Base-by-base conservation (phyloP, 345 rosid genomes). In the Aurinia saxatilis region DNA sequence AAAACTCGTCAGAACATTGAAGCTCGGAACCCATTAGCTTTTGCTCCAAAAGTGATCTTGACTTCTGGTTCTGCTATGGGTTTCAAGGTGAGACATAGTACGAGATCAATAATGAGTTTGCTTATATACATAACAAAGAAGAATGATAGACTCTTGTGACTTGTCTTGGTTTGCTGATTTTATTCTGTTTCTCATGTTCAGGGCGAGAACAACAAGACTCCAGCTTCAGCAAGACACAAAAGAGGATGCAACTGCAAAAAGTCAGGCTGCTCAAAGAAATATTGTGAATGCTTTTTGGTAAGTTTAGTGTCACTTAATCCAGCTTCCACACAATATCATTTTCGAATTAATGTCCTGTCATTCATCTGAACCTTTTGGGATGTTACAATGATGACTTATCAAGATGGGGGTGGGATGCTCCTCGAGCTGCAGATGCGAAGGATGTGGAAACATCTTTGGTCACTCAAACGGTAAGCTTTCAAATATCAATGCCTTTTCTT, bases 211-310 rank as follows among this genome's bases (percentile, higher is more conserved):
- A 79, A 31, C 68, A 79, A 78, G 68, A 81, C 96, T 67, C 93
- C 91, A 16, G 85, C 77, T 39, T 82, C 91, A 67, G 89, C 87
- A 48, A 80, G 90, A 73, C 96, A 89, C 64, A 80, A 68, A 54
- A 80, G 80, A 70, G 96, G 96, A 74, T 89, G 96, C 82, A 86
- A 82, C 75, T 89, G 96, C 69, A 84, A 42, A 70, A 86, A 69
- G 70, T 89, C 95, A 58, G 77, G 80, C 44, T 89, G 96, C 79
- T 73, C 75, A 48, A 84, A 88, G 80, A 85, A 73, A 74, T 88
- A 88, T 60, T 85, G 96, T 2, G 96, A 88, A 77, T 88, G 96
- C 79, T 82, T 69, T 64, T 80, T 77, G 91, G 95, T 84, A 74
- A 65, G 14, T 65, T 61, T 37, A 37, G 40, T 36, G 77, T 46